Conservation (phyloP, 1,284 basidiomycete species). For the Ceratobasidium sp. region DNA sequence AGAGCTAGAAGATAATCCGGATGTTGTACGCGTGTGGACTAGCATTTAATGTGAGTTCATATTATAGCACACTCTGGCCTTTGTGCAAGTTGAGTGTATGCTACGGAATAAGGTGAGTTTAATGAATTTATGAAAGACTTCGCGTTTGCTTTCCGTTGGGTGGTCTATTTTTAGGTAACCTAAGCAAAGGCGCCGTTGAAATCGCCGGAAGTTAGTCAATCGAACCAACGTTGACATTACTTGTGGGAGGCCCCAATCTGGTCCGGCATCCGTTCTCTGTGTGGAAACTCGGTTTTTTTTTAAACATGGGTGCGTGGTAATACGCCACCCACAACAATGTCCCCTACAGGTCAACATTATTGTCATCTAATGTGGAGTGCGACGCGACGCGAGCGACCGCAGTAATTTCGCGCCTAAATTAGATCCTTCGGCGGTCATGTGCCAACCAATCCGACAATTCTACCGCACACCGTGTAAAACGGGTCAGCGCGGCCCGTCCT, state of each 20-base stretch:
- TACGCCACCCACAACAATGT: too few relatives aligned
- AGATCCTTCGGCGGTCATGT: constrained; percentile 8
- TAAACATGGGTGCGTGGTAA: not conserved
- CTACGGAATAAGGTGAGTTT: not conserved
- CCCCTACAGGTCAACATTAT: too few relatives aligned
- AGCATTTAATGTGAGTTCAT: constrained; percentile 14
- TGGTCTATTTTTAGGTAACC: not conserved
- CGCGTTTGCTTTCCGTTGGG: not conserved
- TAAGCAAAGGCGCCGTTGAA: not conserved
- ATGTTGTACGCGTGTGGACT: constrained; percentile 46
- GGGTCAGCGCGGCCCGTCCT: not conserved
- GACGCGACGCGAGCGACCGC: not conserved
- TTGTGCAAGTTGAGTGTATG: not conserved
- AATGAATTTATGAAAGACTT: not conserved
- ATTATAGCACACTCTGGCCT: not conserved
- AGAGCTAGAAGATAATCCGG: constrained; percentile 42
- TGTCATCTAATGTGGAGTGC: not conserved
- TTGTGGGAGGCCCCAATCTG: not conserved
- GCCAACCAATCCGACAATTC: constrained; percentile 13
- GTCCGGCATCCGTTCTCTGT: not conserved
- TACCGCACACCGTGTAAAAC: not conserved
- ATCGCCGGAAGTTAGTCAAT: not conserved
- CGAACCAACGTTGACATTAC: not conserved
- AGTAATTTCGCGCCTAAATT: not conserved
- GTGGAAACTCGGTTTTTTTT: not conserved